Base-by-base conservation (phyloP, 768 basidiomycete species). In the Boletus bicolor region DNA sequence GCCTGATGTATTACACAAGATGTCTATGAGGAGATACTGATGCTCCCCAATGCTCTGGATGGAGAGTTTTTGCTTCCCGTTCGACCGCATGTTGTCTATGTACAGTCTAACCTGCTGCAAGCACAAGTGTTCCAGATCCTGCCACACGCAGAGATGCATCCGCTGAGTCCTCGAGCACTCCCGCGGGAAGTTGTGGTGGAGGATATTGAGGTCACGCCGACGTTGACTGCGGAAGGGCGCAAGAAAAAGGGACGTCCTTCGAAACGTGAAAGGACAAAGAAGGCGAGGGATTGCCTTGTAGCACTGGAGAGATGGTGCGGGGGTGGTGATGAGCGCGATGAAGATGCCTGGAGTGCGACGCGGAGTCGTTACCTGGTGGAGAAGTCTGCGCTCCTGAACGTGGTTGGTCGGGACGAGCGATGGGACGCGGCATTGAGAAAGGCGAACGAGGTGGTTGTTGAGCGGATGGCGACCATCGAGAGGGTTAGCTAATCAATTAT, bases 231-330 rank as follows among this genome's bases (percentile, higher is more conserved):
- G 54, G 19, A 36, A 15, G 63, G 51, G 26, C 67, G 73, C 35
- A 84, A 78, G 68, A 81, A 82, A 66, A 84, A 78, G 65, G 87
- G 87, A 7, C 79, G 87, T 0, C 86, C 85, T 2, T 77, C 84
- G 5, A 84, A 75, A 61, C 77, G 81, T 4, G 87, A 87, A 44
- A 84, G 79, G 67, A 71, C 71, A 4, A 79, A 78, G 60, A 84
- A 79, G 67, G 79, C 80, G 6, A 78, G 79, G 61, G 72, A 75
- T 8, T 77, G 81, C 0, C 62, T 86, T 1, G 73, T 72, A 5
- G 72, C 73, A 5, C 66, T 89, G 57, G 80, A 82, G 21, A 72
- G 70, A 49, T 80, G 80, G 79, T 65, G 84, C 30, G 74, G 77
- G 17, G 30, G 28, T 19, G 26, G 8, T 32, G 32, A 32, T 4